Percentiles rank a stretch among this genome's conserved stretches.
These are phyloP conservation scores for Teratosphaeria epicoccoides DNA, from an alignment of 2,329 filamentous ascomycete genomes.

Conservation along the genomic window DNA sequence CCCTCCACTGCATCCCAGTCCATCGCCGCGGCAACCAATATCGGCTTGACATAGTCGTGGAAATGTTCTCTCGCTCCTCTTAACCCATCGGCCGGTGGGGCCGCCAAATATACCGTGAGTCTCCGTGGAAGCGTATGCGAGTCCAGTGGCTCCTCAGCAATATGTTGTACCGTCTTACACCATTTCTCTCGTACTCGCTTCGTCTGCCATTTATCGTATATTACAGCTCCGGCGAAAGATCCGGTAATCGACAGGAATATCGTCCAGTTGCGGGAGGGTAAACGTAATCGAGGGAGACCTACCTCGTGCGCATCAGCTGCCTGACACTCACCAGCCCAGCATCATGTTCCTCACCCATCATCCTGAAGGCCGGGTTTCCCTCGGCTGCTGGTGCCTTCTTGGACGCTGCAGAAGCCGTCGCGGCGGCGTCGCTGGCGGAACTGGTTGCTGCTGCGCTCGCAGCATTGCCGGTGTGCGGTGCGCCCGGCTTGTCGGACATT, in stretches of 20 bases:
- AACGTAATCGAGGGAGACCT: constrained; percentile 75
- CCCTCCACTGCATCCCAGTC: constrained; percentile 97
- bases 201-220: constrained; percentile 91
- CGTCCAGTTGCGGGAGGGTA: constrained; percentile 95
- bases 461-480: constrained; percentile 11
- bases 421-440: constrained; percentile 5
- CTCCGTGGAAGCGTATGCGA: constrained; percentile 67
- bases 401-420: constrained; percentile 20
- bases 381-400: constrained; percentile 30
- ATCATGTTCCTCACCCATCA: constrained; percentile 47
- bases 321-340: not conserved
- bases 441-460: constrained; percentile 6
- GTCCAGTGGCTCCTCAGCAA: constrained; percentile 65
- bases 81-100: constrained; percentile 77
- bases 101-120: constrained; percentile 74
- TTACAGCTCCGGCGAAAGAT: constrained; percentile 65
- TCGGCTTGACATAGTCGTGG: constrained; percentile 87
- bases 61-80: constrained; percentile 87
- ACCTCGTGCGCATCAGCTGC: not conserved
- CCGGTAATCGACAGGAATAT: constrained; percentile 80
- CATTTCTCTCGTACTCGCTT: constrained; percentile 76
- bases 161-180: constrained; percentile 72
- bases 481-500: constrained; percentile 14
- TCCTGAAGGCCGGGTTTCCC: constrained; percentile 62
- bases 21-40: constrained; percentile 76